Evolutionary conservation across 352 stramenopile species (phyloP), one percentile per base, ranked within the genome.

Genomic region (Globisporangium barbulae): DNA sequence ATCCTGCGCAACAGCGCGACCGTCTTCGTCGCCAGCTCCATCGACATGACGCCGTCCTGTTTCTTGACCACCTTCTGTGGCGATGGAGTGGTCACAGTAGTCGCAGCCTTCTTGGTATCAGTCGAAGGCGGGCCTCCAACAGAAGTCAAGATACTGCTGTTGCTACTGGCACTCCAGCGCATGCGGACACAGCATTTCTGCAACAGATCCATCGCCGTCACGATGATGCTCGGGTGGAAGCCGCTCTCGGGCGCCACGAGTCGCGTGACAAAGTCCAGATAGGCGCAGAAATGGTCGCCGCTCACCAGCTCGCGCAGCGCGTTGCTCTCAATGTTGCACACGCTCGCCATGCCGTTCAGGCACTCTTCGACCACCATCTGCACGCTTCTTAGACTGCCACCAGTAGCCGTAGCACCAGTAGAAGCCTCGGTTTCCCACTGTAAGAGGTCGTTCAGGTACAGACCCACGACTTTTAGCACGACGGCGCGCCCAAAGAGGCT

Each of bases 281-380:
- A 91, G 10, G 66, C 71, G 31, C 68, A 64, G 55, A 93, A 78
- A 17, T 79, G 63, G 4, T 53, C 61, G 7, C 60, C 47, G 6
- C 63, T 72, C 33, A 82, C 68, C 12, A 95, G 13, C 55, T 88
- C 81, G 35, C 78, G 78, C 59, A 89, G 66, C 55, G 81, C 78
- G 13, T 74, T 74, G 7, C 70, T 61, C 57, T 95, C 83, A 0
- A 71, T 79, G 8, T 64, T 83, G 61, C 81, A 93, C 35, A 90
- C 64, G 35, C 68, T 85, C 19, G 76, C 85, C n/a, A 95, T 68
- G 0, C 86, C 86, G 54, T 78, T 92, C 30, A 93, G 64, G 30
- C 78, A 86, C 59, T 95, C 86, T 67, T 95, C 86, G n/a, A 93
- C 80, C 15, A 91, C 72, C 82, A 91, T 89, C 22, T 80, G 73